Base-by-base conservation (phyloP, 768 basidiomycete species). In the Heimioporus sp. region DNA sequence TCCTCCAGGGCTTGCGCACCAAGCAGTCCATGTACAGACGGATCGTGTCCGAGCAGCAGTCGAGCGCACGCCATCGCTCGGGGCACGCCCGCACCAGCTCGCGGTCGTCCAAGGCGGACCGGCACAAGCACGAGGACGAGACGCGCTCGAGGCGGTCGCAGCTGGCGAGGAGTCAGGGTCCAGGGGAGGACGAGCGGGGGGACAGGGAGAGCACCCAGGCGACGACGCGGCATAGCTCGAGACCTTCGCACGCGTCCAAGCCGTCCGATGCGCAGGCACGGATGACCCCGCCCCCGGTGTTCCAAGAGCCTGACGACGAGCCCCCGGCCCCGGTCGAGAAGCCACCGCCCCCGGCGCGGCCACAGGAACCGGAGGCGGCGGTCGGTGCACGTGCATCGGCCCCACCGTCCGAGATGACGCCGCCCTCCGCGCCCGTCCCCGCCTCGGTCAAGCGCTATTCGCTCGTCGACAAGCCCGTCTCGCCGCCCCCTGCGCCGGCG, bases 21-120 rank as follows among this genome's bases (percentile, higher is more conserved):
- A 98, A 98, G 69, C 96, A 99, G 71, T 85, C 88, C 36, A 77
- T 85, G 57, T 97, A 96, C 70, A 84, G 92, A 20, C 81, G 83
- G 58, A 80, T 87, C 52, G 78, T 86, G 24, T 81, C 84, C 28
- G 85, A 88, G 53, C 77, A 80, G 51, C 75, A 28, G 24, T 28
- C 24, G 24, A 28, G 24, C 24, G 24, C 55, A 47, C 75, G 75
- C 53, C 68, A 70, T 42, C 69, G 73, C 4, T 80, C 86, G 10
- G 64, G 74, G 12, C 79, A 80, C 46, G 80, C 82, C 12, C 78
- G 83, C 54, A 73, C 75, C 7, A 82, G 80, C 41, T 84, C 80
- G 49, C 80, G 83, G 34, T 76, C 81, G 10, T 83, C 83, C n/a
- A 79, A 72, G 46, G 64, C 72, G 15, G 75, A 75, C 51, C 73